These are phyloP conservation scores for Botrytis cinerea DNA, from an alignment of 2,329 filamentous ascomycete genomes.

Conservation along the genomic window DNA sequence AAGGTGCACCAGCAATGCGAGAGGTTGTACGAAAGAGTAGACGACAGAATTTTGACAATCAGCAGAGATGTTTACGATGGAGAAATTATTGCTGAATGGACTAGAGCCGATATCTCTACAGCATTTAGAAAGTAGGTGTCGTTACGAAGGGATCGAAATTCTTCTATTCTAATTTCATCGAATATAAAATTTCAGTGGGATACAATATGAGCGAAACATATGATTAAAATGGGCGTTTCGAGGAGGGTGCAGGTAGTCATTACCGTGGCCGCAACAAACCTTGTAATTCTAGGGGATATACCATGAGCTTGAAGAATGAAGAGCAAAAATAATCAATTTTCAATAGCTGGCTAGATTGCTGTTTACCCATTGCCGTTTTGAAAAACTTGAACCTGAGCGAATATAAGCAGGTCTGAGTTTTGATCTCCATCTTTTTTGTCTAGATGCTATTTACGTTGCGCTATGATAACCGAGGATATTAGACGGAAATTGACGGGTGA, in stretches of 20 bases:
- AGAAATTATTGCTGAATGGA: constrained; percentile 66
- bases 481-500: constrained; percentile 1
- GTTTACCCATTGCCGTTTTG: neutral
- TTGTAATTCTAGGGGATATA: constrained; percentile 21
- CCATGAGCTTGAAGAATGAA: constrained; percentile 22
- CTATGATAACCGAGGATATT: constrained; percentile 1
- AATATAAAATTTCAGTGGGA: constrained; percentile 20
- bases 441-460: neutral
- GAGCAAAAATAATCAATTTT: neutral
- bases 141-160: neutral
- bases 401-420: neutral
- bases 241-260: constrained; percentile 41
- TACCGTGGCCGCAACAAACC: neutral
- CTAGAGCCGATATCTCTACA: constrained; percentile 61
- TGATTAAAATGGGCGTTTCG: constrained; percentile 53
- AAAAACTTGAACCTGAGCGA: neutral
- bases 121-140: constrained; percentile 49
- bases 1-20: constrained; percentile 63
- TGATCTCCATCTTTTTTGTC: neutral
- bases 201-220: constrained; percentile 32
- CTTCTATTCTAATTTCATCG: neutral
- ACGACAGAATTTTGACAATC: constrained; percentile 59
- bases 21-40: constrained; percentile 62
- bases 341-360: neutral
- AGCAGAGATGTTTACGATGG: constrained; percentile 65